phyloP scores from a whole-genome alignment of 176 grass and related monocot species.

The Aechmea fasciata region DNA sequence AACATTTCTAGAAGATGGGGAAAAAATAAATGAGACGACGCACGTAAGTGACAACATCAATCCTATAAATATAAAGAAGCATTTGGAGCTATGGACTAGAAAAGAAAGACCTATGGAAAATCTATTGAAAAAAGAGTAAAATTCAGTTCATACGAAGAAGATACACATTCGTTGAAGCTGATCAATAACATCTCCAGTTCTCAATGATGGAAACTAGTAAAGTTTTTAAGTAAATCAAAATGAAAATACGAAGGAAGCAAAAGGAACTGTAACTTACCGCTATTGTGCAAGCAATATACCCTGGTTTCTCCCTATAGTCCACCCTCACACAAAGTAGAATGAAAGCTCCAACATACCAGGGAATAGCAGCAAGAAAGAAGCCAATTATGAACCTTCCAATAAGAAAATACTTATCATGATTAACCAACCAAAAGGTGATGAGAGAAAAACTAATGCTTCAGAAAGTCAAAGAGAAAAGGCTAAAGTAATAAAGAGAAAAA shows the following conservation, averaged over 20 bases:
- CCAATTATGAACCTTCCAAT: conserved; percentile 66
- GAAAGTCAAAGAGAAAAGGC: conserved; percentile 7
- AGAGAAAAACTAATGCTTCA: background rate
- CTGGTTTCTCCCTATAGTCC: conserved; percentile 76
- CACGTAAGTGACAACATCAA: no score
- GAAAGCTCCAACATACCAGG: conserved; percentile 85
- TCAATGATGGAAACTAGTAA: no score
- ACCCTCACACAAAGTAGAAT: conserved; percentile 50
- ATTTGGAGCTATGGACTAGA: no score
- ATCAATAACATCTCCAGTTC: no score
- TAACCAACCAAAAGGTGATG: background rate
- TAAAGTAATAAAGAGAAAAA: background rate
- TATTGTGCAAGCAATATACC: conserved; percentile 63
- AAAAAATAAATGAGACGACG: no score
- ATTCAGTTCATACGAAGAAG: no score
- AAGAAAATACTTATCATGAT: conserved; percentile 12
- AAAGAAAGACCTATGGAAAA: no score
- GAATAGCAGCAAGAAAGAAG: conserved; percentile 78
- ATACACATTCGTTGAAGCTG: no score
- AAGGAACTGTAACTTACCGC: conserved; percentile 46
- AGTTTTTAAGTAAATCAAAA: background rate
- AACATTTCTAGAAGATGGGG: no score
- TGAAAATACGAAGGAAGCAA: background rate
- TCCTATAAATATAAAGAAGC: no score
- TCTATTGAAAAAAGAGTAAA: no score